A percentile compares a stretch with the other conserved stretches of the same genome.
Conservation (phyloP, 202 grass and related monocot species). For the Dendrocalamus latiflorus region DNA sequence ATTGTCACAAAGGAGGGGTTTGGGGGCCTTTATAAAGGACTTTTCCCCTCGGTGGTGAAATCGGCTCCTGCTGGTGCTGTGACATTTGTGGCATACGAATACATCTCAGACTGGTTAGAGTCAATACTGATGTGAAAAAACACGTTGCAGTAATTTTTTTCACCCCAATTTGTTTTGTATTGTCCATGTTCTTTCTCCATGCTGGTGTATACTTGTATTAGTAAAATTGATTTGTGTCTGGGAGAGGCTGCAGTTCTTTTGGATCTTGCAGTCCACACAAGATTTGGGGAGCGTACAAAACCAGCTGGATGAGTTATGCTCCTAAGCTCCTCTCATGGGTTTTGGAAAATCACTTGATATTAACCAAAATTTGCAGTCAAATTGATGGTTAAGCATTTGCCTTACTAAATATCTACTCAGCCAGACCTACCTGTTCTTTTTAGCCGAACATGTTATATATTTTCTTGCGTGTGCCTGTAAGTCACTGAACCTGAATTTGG, state of each 20-base stretch:
- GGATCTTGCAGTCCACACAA: conserved; percentile 47
- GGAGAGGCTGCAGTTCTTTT: conserved; percentile 44
- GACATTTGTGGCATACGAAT: conserved; percentile 90
- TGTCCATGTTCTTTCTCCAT: conserved; percentile 1
- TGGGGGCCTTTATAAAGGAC: conserved; percentile 85
- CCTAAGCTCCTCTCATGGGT: conserved; percentile 37
- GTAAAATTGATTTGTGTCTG: conserved; percentile 34
- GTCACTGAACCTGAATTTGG: conserved; percentile 25
- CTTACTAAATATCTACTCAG: not conserved
- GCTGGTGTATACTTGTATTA: conserved; percentile 7
- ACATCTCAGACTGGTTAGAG: conserved; percentile 87
- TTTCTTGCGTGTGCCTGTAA: not conserved
- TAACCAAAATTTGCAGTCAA: not conserved
- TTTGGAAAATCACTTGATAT: conserved; percentile 6
- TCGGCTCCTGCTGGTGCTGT: conserved; percentile 93
- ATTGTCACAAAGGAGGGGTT: conserved; percentile 71
- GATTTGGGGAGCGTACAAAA: conserved; percentile 37
- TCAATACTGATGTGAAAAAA: conserved; percentile 55
- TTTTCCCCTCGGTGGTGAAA: conserved; percentile 88
- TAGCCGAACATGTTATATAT: not conserved
- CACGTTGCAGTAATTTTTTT: conserved; percentile 23
- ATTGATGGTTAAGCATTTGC: not conserved
- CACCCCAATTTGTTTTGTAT: conserved; percentile 3
- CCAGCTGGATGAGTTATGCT: conserved; percentile 40
- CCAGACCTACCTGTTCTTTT: not conserved